phyloP scores from a whole-genome alignment of 208 protist genomes.

The Willaertia magna region DNA sequence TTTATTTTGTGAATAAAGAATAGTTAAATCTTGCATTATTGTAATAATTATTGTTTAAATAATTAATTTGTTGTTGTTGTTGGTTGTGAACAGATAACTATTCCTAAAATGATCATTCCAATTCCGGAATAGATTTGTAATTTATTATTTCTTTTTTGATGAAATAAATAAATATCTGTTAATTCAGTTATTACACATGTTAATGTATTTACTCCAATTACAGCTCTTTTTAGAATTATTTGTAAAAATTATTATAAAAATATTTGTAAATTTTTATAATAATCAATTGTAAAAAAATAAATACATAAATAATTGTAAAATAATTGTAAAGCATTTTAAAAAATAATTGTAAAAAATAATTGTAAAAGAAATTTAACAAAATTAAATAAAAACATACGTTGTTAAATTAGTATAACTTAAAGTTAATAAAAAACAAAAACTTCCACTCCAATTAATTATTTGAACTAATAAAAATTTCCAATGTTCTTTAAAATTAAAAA shows the following conservation, averaged over 20 bases:
- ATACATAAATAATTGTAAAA: too few species aligned
- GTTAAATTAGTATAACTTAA: background rate
- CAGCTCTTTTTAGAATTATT: background rate
- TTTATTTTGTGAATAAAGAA: too few species aligned
- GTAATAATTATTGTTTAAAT: too few species aligned
- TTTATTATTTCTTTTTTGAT: background rate
- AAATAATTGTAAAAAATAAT: background rate
- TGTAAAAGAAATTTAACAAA: background rate
- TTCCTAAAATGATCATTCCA: background rate
- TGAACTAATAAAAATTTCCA: background rate
- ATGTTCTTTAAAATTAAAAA: background rate
- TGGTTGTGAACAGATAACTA: background rate
- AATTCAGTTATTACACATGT: background rate
- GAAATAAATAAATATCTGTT: background rate
- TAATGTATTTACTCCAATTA: background rate
- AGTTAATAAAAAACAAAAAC: background rate
- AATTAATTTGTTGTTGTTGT: too few species aligned
- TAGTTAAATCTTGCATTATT: too few species aligned
- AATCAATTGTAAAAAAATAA: too few species aligned
- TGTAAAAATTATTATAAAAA: too few species aligned
- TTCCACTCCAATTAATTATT: background rate
- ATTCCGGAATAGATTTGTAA: background rate
- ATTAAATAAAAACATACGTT: background rate
- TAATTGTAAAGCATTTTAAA: background rate
- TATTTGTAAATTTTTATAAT: background rate